Percentiles rank a stretch among this genome's conserved stretches.
These are phyloP conservation scores for Trametes meyenii DNA, from an alignment of 768 basidiomycete genomes.

Conservation along the genomic window DNA sequence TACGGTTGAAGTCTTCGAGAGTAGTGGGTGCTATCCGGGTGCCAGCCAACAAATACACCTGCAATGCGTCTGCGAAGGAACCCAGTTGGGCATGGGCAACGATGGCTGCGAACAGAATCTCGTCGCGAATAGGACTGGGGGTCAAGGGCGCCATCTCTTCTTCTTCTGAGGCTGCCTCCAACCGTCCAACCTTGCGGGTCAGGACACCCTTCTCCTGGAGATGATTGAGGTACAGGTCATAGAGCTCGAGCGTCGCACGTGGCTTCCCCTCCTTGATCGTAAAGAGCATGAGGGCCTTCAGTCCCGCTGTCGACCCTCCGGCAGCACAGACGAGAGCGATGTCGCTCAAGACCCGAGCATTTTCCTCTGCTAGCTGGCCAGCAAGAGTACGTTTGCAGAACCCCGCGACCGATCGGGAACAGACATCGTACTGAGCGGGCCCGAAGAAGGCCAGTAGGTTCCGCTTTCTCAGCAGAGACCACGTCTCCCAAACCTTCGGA, in stretches of 20 bases:
- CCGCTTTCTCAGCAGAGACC: constrained; percentile 46
- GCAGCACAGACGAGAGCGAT: constrained; percentile 55
- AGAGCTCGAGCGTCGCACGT: constrained; percentile 14
- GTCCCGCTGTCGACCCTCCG: constrained; percentile 45
- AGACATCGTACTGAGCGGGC: constrained; percentile 42
- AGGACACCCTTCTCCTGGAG: constrained; percentile 26
- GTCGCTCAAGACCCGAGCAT: constrained; percentile 40
- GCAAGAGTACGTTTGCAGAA: constrained; percentile 12
- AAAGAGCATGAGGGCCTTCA: constrained; percentile 20
- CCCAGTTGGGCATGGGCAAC: constrained; percentile 62
- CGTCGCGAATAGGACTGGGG: constrained; percentile 17
- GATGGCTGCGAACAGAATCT: constrained; percentile 54
- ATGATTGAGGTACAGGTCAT: constrained; percentile 24
- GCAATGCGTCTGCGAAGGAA: constrained; percentile 60
- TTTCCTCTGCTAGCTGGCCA: constrained; percentile 29
- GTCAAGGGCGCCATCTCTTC: not conserved
- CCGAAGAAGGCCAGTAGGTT: constrained; percentile 50
- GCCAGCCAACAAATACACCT: constrained; percentile 42
- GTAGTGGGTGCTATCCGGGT: constrained; percentile 40
- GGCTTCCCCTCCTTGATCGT: constrained; percentile 27
- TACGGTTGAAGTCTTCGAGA: constrained; percentile 43
- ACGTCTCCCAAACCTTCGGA: constrained; percentile 36
- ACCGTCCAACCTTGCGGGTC: not conserved
- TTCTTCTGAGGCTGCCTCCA: not conserved
- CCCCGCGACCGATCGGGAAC: constrained; percentile 40